Base-by-base conservation (phyloP, 371 early-diverging fungal species). In the Nematocida ausubeli region DNA sequence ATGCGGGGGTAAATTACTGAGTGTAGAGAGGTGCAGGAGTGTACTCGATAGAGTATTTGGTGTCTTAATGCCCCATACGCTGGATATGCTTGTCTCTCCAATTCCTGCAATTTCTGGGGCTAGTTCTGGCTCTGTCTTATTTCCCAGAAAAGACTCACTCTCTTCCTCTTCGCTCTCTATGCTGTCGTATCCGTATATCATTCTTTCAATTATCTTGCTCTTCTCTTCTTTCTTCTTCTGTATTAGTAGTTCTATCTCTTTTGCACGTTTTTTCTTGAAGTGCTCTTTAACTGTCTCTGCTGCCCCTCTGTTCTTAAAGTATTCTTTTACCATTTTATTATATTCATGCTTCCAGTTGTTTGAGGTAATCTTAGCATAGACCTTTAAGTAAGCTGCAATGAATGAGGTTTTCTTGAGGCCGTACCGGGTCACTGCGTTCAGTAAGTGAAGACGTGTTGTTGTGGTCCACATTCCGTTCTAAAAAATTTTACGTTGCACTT, bases 171-270 rank as follows among this genome's bases (percentile, higher is more conserved):
- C 71, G 24, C 52, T 55, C 32, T 75, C 78, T 37, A 75, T 40
- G 58, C 55, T 75, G 28, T 75, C 78, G 49, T 75, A 75, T 26
- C 78, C 78, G 37, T 75, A 75, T 7, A 75, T 75, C 78, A 75
- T 75, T 75, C 78, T 75, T 67, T 75, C 78, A 26, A 75, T 75
- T 26, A 75, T 66, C 26, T 52, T 52, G 5, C n/a, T n/a, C 32
- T 75, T 75, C 28, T 75, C 78, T 67, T 75, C 40, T 32, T 52
- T 75, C 39, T 75, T 75, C 42, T 75, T 75, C 52, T 75, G 67
- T 12, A 75, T 75, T n/a, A 75, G 12, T n/a, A 44, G 28, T 9
- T 75, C 67, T 51, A 75, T 75, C 12, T 32, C 58, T 16, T 75
- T 19, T 3, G 34, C 49, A 44, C 78, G n/a, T 30, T 67, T 65